Evolutionary conservation across 495 filamentous ascomycete genomes (phyloP).

Genomic region (Melanomma pulvis-pyrius): DNA sequence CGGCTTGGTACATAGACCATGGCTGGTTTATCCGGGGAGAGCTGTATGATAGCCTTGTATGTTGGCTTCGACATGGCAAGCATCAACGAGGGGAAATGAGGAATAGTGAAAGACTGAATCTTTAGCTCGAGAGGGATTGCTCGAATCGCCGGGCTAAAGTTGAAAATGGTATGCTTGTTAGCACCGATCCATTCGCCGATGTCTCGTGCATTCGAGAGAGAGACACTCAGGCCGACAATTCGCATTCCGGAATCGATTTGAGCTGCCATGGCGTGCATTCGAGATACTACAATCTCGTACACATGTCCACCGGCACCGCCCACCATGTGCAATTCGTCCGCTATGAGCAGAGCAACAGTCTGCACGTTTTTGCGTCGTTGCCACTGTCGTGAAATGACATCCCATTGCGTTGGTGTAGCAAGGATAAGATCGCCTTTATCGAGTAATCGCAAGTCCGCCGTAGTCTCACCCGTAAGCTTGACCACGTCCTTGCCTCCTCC

Average conservation of each 20-base stretch:
- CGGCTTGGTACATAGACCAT: constrained; percentile 89
- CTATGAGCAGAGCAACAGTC: constrained; percentile 87
- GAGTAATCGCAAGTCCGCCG: constrained; percentile 85
- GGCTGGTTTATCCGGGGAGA: constrained; percentile 85
- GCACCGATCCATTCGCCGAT: constrained; percentile 98
- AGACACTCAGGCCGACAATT: constrained; percentile 88
- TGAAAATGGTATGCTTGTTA: constrained; percentile 97
- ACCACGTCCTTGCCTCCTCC: constrained; percentile 88
- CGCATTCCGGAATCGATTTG: constrained; percentile 84
- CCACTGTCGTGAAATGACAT: constrained; percentile 93
- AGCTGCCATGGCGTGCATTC: constrained; percentile 94
- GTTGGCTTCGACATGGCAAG: constrained; percentile 95
- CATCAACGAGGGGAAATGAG: constrained; percentile 97
- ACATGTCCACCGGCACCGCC: constrained; percentile 86
- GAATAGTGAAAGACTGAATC: constrained; percentile 93
- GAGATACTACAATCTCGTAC: constrained; percentile 93
- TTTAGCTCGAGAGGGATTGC: constrained; percentile 89
- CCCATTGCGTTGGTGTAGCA: constrained; percentile 93
- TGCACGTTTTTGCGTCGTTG: constrained; percentile 94
- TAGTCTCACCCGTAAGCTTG: constrained; percentile 92
- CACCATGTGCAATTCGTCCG: constrained; percentile 95
- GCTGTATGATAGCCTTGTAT: constrained; percentile 80
- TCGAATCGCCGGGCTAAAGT: constrained; percentile 91
- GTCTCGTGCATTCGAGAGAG: constrained; percentile 88
- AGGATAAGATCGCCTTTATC: constrained; percentile 89